These are phyloP conservation scores for Asterionellopsis glacialis DNA, from an alignment of 108 stramenopile genomes.

Conservation along the genomic window DNA sequence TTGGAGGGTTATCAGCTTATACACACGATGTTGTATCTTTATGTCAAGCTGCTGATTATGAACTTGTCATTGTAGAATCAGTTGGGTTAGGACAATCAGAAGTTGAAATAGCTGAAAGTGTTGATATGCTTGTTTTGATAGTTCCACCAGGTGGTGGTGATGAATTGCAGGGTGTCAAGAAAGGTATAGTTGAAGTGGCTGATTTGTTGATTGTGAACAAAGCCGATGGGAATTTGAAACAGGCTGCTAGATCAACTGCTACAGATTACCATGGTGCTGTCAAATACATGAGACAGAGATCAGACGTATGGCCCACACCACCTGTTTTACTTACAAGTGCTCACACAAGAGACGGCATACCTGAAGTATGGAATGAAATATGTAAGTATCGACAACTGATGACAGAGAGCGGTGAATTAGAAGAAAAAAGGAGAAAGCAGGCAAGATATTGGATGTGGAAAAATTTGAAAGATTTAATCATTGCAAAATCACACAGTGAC, in stretches of 20 bases:
- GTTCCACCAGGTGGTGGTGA: slow-evolving; percentile 96
- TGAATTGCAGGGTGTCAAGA: slow-evolving; percentile 91
- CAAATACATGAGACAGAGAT: slow-evolving; percentile 29
- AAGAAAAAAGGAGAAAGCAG: slow-evolving; percentile 47
- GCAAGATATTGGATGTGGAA: slow-evolving; percentile 82
- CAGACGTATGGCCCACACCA: slow-evolving; percentile 22
- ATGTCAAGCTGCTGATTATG: slow-evolving; percentile 85
- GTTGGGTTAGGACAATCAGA: slow-evolving; percentile 97
- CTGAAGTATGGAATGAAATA: slow-evolving; percentile 55
- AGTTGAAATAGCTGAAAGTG: slow-evolving; percentile 80
- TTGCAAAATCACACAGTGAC: slow-evolving; percentile 25
- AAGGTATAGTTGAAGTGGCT: slow-evolving; percentile 96
- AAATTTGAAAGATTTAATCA: slow-evolving; percentile 19
- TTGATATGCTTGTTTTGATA: slow-evolving; percentile 89
- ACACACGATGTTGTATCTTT: slow-evolving; percentile 93
- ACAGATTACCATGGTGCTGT: slow-evolving; percentile 72
- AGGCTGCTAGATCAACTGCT: slow-evolving; percentile 59
- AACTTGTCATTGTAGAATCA: slow-evolving; percentile 92
- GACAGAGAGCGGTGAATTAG: slow-evolving; percentile 33
- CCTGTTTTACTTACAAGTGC: slow-evolving; percentile 69
- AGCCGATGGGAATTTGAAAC: slow-evolving; percentile 84
- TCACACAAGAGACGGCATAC: slow-evolving; percentile 44
- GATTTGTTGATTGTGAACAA: slow-evolving; percentile 95
- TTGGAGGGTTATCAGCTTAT: slow-evolving; percentile 92
- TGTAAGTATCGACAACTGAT: slow-evolving; percentile 28